Percentiles rank a stretch among this genome's conserved stretches.
Conservation (phyloP, 805 yeast genomes). For the Soucietia sequanensis region DNA sequence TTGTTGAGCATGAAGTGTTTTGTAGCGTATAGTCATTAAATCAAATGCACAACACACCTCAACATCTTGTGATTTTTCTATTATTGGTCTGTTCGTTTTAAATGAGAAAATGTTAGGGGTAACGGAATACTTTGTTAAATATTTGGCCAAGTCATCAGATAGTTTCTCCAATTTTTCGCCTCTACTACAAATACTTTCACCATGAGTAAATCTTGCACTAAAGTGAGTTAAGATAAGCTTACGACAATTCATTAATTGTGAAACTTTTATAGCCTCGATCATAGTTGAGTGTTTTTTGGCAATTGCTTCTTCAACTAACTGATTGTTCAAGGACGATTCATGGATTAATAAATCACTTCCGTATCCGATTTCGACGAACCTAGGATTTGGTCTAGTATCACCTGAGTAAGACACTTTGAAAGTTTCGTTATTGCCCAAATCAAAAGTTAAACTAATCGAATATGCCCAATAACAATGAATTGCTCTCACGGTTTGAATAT, state of each 20-base stretch:
- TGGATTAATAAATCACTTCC: slow-evolving; percentile 77
- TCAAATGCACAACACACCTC: slow-evolving; percentile 42
- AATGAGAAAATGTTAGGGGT: slow-evolving; percentile 24
- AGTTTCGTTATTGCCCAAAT: slow-evolving; percentile 33
- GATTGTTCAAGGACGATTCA: slow-evolving; percentile 90
- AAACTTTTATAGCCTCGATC: slow-evolving; percentile 76
- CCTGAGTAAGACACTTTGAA: slow-evolving; percentile 90
- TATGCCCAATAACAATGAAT: slow-evolving; percentile 84
- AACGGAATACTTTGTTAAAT: slow-evolving; percentile 22
- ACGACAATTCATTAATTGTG: slow-evolving; percentile 67
- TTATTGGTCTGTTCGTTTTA: slow-evolving; percentile 1
- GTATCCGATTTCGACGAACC: slow-evolving; percentile 65
- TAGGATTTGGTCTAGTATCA: slow-evolving; percentile 81
- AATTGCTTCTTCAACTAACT: slow-evolving; percentile 70
- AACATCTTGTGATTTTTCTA: slow-evolving; percentile 25
- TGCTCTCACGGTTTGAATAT: slow-evolving; percentile 67
- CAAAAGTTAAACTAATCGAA: slow-evolving; percentile 52
- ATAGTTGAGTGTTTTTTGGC: slow-evolving; percentile 85
- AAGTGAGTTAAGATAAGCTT: slow-evolving; percentile 84
- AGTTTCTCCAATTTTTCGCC: slow-evolving; percentile 19
- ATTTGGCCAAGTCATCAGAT: slow-evolving; percentile 23
- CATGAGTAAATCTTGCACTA: slow-evolving; percentile 72
- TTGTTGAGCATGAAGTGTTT: slow-evolving; percentile 26
- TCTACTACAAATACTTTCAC: slow-evolving; percentile 27
- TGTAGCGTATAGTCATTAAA: slow-evolving; percentile 31